phyloP scores from a whole-genome alignment of 2,329 filamentous ascomycete species.

The Sclerotinia sclerotiorum region DNA sequence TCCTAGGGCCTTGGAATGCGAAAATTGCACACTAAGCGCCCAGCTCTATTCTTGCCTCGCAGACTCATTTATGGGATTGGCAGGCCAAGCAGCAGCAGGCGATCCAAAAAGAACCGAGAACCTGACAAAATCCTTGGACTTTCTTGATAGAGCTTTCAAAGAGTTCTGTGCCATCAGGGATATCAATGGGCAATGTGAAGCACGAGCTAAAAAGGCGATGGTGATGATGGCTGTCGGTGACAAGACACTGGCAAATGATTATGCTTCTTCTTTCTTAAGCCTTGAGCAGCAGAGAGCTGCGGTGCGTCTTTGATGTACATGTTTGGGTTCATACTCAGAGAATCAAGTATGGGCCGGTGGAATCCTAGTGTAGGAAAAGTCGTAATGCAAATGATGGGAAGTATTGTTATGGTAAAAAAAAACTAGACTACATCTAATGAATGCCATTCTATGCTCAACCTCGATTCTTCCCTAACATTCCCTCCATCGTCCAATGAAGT shows the following conservation, averaged over 20 bases:
- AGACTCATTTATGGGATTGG: constrained; percentile 65
- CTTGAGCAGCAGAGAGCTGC: constrained; percentile 45
- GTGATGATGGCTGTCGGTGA: constrained; percentile 61
- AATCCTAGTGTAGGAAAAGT: constrained; percentile 27
- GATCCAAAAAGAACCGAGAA: constrained; percentile 48
- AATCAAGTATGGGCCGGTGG: background rate
- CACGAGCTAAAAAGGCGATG: constrained; percentile 66
- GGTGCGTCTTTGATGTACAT: constrained; percentile 13
- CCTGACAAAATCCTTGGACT: constrained; percentile 44
- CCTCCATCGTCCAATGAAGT: constrained; percentile 13
- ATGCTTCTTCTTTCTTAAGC: constrained; percentile 54
- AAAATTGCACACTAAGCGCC: constrained; percentile 57
- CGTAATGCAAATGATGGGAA: constrained; percentile 25
- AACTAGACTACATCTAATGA: constrained; percentile 23
- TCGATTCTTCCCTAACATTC: background rate
- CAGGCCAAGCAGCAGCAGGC: constrained; percentile 46
- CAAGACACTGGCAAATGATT: constrained; percentile 54
- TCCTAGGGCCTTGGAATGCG: constrained; percentile 62
- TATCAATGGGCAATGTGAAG: constrained; percentile 59
- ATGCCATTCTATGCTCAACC: constrained; percentile 22
- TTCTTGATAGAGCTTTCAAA: constrained; percentile 39
- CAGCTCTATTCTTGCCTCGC: constrained; percentile 59
- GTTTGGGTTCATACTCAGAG: background rate
- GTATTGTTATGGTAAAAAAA: constrained; percentile 21
- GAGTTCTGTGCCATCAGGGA: constrained; percentile 60